Conservation (phyloP, 179 eudicot genomes). For the Beta macrorhiza region DNA sequence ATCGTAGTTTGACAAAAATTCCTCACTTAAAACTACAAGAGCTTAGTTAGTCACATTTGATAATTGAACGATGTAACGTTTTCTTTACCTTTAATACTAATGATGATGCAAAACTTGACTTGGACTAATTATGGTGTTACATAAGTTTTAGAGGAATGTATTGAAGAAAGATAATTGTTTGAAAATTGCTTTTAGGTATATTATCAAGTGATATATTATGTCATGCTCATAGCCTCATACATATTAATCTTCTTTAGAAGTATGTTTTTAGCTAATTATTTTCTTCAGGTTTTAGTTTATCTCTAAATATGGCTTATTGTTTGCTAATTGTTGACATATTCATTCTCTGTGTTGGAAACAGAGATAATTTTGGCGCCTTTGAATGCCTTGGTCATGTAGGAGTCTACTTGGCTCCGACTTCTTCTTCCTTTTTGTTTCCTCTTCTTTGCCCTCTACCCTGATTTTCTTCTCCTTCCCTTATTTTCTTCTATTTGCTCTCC, state of each 20-base stretch:
- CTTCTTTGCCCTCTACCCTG: not conserved
- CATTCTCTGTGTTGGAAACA: not conserved
- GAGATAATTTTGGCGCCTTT: not conserved
- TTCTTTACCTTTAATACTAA: not conserved
- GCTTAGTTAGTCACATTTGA: not conserved
- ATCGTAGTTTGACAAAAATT: not conserved
- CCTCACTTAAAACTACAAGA: not conserved
- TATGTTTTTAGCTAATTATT: not conserved
- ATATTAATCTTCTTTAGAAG: not conserved
- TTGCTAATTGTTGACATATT: not conserved
- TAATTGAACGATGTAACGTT: not conserved
- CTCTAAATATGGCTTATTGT: not conserved
- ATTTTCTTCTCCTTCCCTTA: not conserved
- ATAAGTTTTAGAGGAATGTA: not conserved
- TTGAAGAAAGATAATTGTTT: too few relatives aligned
- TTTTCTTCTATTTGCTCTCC: not conserved
- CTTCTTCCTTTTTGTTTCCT: conserved; percentile 3
- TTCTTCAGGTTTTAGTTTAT: not conserved
- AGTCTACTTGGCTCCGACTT: not conserved
- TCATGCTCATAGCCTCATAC: not conserved
- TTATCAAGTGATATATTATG: not conserved
- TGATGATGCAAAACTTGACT: not conserved
- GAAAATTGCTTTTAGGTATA: not conserved
- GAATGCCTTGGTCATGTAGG: not conserved
- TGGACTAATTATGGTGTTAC: not conserved